phyloP scores from a whole-genome alignment of 192 early-diverging fungal genomes.

The Obelidium mucronatum region DNA sequence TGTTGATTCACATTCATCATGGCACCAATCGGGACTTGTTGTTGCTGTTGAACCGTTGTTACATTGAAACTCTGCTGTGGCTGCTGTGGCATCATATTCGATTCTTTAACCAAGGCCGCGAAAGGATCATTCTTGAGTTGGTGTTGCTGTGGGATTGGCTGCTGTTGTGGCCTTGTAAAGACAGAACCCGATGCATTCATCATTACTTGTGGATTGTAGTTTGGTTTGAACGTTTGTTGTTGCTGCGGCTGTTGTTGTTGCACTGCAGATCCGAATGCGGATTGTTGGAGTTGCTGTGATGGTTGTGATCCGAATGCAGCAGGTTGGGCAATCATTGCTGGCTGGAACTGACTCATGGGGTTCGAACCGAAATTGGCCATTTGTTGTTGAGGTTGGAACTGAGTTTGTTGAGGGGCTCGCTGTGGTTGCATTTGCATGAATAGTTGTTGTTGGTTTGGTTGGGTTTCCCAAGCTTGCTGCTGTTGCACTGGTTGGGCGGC shows the following conservation, averaged over 20 bases:
- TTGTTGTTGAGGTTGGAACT: conserved; percentile 35
- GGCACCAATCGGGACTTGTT: no score
- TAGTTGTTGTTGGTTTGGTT: conserved; percentile 28
- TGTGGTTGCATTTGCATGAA: conserved; percentile 15
- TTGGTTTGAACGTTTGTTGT: conserved; percentile 4
- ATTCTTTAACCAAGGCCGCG: background rate
- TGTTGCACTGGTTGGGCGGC: background rate
- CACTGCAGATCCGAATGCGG: background rate
- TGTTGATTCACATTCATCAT: no score
- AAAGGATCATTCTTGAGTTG: conserved; percentile 29
- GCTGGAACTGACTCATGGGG: background rate
- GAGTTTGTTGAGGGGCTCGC: conserved; percentile 40
- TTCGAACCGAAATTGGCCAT: conserved; percentile 26
- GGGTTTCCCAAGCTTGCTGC: conserved; percentile 5
- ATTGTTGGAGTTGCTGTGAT: conserved; percentile 9
- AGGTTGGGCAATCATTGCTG: background rate
- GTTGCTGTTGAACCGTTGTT: background rate
- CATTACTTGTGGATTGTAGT: conserved; percentile 13
- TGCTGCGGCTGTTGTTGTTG: conserved; percentile 13
- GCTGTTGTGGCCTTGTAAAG: background rate
- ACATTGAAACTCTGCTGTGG: no score
- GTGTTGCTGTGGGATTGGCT: conserved; percentile 3
- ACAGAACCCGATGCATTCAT: conserved; percentile 19
- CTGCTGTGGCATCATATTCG: conserved; percentile 19
- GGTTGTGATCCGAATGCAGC: background rate